Conservation (phyloP, 163 green algal genomes). For the Prototheca wickerhamii region DNA sequence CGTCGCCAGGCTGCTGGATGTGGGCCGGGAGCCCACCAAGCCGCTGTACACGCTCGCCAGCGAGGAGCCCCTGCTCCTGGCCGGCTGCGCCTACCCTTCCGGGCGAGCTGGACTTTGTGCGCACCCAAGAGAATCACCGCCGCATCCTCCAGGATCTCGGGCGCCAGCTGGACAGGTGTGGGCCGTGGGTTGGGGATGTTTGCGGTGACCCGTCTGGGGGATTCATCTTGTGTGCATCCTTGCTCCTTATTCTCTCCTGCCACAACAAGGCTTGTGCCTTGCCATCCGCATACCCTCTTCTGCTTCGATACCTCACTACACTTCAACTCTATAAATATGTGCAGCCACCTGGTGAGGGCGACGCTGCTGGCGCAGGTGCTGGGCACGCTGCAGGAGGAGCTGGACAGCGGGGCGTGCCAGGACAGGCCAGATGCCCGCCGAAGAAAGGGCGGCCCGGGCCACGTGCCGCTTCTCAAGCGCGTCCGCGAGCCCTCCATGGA, state of each 20-base stretch:
- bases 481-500: slow-evolving; percentile 47
- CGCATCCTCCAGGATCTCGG: slow-evolving; percentile 7
- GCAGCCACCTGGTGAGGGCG: slow-evolving; percentile 13
- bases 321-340: background rate
- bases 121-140: slow-evolving; percentile 5
- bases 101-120: slow-evolving; percentile 27
- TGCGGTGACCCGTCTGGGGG: background rate
- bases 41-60: slow-evolving; percentile 37
- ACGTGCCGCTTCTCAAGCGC: slow-evolving; percentile 42
- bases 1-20: slow-evolving; percentile 65
- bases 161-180: slow-evolving; percentile 22
- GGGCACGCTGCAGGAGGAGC: background rate
- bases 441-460: background rate
- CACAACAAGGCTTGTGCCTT: background rate
- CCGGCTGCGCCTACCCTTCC: slow-evolving; percentile 42
- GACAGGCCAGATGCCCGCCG: no score
- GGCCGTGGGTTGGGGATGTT: background rate
- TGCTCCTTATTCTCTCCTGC: background rate
- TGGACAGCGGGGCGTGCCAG: background rate
- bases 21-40: slow-evolving; percentile 44
- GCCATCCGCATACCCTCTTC: background rate
- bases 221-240: background rate
- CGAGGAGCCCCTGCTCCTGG: slow-evolving; percentile 71
- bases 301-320: background rate
- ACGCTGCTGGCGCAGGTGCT: slow-evolving; percentile 1